Evolutionary conservation across 805 yeast genomes (phyloP).

Genomic region (Metschnikowia kunwiensis): DNA sequence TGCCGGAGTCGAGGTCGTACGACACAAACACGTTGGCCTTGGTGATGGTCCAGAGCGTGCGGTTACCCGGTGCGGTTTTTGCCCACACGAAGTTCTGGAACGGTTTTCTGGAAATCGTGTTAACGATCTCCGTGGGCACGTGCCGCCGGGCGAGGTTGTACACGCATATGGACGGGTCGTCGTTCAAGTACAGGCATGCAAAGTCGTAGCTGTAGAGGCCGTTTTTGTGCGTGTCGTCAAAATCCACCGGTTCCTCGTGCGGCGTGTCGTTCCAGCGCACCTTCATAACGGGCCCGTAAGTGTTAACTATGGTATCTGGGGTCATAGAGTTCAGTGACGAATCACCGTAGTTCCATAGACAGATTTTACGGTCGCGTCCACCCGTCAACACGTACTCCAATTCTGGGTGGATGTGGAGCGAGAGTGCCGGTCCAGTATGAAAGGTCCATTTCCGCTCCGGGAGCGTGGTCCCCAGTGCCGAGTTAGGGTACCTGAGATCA

Average conservation of each 20-base stretch:
- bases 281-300: slow-evolving; percentile 76
- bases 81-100: slow-evolving; percentile 45
- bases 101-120: slow-evolving; percentile 45
- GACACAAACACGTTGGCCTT: slow-evolving; percentile 38
- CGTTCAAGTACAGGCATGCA: slow-evolving; percentile 71
- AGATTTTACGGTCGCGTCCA: slow-evolving; percentile 83
- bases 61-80: slow-evolving; percentile 18
- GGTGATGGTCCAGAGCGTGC: slow-evolving; percentile 40
- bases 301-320: slow-evolving; percentile 70
- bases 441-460: slow-evolving; percentile 82
- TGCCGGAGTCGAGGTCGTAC: slow-evolving; percentile 29
- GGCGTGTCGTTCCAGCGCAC: slow-evolving; percentile 57
- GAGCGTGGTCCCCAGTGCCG: slow-evolving; percentile 23
- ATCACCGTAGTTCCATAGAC: slow-evolving; percentile 61
- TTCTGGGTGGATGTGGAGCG: slow-evolving; percentile 86
- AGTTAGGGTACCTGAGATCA: slow-evolving; percentile 57
- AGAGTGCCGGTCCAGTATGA: slow-evolving; percentile 87
- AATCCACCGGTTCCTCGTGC: slow-evolving; percentile 15
- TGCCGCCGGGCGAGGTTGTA: slow-evolving; percentile 70
- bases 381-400: slow-evolving; percentile 82
- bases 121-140: slow-evolving; percentile 67
- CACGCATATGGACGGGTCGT: slow-evolving; percentile 65
- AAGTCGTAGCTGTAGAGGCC: slow-evolving; percentile 57
- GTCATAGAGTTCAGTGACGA: slow-evolving; percentile 20
- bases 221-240: slow-evolving; percentile 18